A percentile compares a stretch with the other conserved stretches of the same genome.
These are phyloP conservation scores for Medicago lupulina DNA, from an alignment of 306 rosid genomes.

Conservation along the genomic window DNA sequence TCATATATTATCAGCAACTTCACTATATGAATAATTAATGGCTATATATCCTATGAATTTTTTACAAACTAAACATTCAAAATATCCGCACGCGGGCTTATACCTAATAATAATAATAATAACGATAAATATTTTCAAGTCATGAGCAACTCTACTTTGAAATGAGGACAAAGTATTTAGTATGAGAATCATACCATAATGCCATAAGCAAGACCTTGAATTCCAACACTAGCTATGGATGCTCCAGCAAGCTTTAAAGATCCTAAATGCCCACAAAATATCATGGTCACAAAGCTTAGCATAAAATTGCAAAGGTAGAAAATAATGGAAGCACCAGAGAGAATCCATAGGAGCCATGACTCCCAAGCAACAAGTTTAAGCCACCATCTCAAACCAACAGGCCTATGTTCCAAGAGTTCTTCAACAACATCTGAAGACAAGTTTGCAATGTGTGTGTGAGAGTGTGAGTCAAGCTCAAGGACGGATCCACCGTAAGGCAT, in stretches of 20 bases:
- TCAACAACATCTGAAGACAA: constrained; percentile 56
- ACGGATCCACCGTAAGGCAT: too few relatives aligned
- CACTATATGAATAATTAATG: too few relatives aligned
- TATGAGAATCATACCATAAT: constrained; percentile 59
- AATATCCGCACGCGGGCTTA: too few relatives aligned
- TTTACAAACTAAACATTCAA: too few relatives aligned
- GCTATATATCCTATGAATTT: too few relatives aligned
- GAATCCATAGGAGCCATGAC: constrained; percentile 72
- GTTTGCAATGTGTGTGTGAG: constrained; percentile 40
- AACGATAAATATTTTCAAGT: not conserved
- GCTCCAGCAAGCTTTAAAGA: constrained; percentile 74
- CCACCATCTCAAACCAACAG: constrained; percentile 53
- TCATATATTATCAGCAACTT: too few relatives aligned
- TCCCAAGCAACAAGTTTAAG: constrained; percentile 68
- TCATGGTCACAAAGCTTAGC: constrained; percentile 53
- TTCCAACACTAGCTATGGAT: constrained; percentile 73
- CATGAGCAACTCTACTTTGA: not conserved
- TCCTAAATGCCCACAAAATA: constrained; percentile 74
- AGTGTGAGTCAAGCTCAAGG: constrained; percentile 38
- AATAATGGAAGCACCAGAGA: constrained; percentile 49
- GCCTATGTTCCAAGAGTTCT: constrained; percentile 48
- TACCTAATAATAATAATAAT: not conserved
- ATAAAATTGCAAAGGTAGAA: constrained; percentile 46
- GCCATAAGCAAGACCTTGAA: constrained; percentile 82
- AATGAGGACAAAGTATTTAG: not conserved